phyloP scores from a whole-genome alignment of 2,329 filamentous ascomycete genomes.

The Myriosclerotinia duriaeana region DNA sequence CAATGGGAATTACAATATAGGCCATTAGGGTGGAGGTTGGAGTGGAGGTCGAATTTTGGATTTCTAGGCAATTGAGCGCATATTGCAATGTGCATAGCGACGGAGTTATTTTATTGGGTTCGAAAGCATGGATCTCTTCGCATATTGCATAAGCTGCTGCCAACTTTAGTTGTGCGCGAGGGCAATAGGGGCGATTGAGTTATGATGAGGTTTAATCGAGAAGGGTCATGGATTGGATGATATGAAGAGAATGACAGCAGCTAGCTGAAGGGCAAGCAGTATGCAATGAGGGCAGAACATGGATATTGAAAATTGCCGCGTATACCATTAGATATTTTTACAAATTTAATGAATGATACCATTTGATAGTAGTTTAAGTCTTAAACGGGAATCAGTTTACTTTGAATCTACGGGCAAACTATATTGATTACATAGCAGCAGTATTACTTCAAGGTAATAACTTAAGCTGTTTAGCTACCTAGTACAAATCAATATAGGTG shows the following conservation, averaged over 20 bases:
- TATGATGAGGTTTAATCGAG: background rate
- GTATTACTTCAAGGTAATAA: background rate
- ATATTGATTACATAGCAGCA: background rate
- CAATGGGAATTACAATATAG: background rate
- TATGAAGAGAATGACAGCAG: background rate
- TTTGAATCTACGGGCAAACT: background rate
- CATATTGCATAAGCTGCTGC: background rate
- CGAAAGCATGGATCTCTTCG: background rate
- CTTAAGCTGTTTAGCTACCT: background rate
- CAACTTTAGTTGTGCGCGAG: background rate
- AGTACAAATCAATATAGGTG: no score
- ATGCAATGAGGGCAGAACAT: background rate
- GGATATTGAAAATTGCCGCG: background rate
- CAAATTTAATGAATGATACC: conserved; percentile 8
- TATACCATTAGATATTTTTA: background rate
- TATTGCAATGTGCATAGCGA: conserved; percentile 31
- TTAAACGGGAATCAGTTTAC: background rate
- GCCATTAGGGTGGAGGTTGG: background rate
- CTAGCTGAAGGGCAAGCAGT: background rate
- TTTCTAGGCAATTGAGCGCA: background rate
- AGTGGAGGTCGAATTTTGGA: background rate
- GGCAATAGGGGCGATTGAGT: background rate
- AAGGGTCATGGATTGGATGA: background rate
- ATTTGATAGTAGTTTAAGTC: background rate
- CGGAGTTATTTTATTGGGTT: conserved; percentile 27